Evolutionary conservation across 2,329 filamentous ascomycete genomes (phyloP), one percentile per base, ranked within the genome.

Genomic region (Plenodomus biglobosus): DNA sequence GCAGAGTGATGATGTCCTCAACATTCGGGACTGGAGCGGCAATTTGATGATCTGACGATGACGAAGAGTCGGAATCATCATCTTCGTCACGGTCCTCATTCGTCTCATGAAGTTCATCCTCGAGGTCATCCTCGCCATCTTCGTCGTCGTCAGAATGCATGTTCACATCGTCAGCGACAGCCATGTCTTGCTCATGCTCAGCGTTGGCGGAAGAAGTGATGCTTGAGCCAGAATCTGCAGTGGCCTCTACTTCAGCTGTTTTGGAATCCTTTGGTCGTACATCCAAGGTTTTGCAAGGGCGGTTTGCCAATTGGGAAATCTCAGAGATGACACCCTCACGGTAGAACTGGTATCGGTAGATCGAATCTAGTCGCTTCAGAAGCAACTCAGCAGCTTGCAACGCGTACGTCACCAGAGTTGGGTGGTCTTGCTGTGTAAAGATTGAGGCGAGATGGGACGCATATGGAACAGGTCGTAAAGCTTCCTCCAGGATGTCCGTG

Each of bases 281-380:
- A 21, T 69, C 68, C 21, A 66, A 37, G 6, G 55, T 52, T 50
- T 69, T 72, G 44, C 61, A 65, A 7, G 71, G 52, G 60, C 77
- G 74, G 46, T 79, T 79, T 1, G 90, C 86, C 24, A 99, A 77
- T 65, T 91, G 92, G 22, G 85, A 81, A 42, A 99, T 95, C 69
- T 99, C 92, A 1, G 87, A 81, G 59, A 97, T 92, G 37, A 99
- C 94, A 30, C 94, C 94, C 74, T 99, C 95, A 0, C 94, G 88
- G 66, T 99, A 95, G 60, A 99, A 92, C 62, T 99, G 95, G 63
- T 96, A 95, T 20, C 90, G 86, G 67, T 99, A 99, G 22, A 97
- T 88, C 18, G 86, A 80, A 54, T 92, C 90, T 5, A 99, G 77
- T 16, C 95, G 85, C 62, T 85, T 86, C 50, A 96, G 81, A 1